Evolutionary conservation across 2,329 filamentous ascomycete genomes (phyloP).

Genomic region (Penicillium vulpinum): DNA sequence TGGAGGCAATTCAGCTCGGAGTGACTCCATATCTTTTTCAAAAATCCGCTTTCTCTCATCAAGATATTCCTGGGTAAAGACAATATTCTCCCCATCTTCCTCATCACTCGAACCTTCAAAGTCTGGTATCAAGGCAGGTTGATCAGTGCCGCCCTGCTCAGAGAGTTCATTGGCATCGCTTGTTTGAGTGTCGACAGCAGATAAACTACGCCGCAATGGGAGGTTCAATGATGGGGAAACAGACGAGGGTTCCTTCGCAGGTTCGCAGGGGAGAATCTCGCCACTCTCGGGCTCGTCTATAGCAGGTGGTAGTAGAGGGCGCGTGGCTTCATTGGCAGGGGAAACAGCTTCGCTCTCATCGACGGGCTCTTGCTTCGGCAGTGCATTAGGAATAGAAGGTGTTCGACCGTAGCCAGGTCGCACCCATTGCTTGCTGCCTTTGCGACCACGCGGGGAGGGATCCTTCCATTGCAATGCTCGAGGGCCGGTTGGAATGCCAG

Average conservation of each 20-base stretch:
- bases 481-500: constrained; percentile 44
- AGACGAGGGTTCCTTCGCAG: constrained; percentile 7
- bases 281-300: constrained; percentile 4
- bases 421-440: constrained; percentile 42
- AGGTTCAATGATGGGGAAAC: constrained; percentile 14
- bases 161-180: constrained; percentile 1
- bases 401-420: constrained; percentile 37
- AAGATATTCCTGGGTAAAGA: constrained; percentile 51
- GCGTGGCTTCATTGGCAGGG: constrained; percentile 21
- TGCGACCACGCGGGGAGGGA: constrained; percentile 33
- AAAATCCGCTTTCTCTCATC: constrained; percentile 47
- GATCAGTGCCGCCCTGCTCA: constrained; percentile 11
- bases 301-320: neutral
- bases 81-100: constrained; percentile 47
- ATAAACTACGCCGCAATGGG: constrained; percentile 16
- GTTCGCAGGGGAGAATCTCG: constrained; percentile 5
- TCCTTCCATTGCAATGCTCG: constrained; percentile 39
- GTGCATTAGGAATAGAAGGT: constrained; percentile 19
- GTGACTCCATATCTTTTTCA: constrained; percentile 45
- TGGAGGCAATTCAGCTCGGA: constrained; percentile 46
- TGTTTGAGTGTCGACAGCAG: constrained; percentile 2
- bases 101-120: constrained; percentile 43
- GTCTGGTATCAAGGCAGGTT: constrained; percentile 31
- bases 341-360: constrained; percentile 30
- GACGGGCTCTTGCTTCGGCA: constrained; percentile 33